Percentiles rank a stretch among this genome's conserved stretches.
phyloP scores from a whole-genome alignment of 1,284 basidiomycete genomes.

The Ustilago tritici region DNA sequence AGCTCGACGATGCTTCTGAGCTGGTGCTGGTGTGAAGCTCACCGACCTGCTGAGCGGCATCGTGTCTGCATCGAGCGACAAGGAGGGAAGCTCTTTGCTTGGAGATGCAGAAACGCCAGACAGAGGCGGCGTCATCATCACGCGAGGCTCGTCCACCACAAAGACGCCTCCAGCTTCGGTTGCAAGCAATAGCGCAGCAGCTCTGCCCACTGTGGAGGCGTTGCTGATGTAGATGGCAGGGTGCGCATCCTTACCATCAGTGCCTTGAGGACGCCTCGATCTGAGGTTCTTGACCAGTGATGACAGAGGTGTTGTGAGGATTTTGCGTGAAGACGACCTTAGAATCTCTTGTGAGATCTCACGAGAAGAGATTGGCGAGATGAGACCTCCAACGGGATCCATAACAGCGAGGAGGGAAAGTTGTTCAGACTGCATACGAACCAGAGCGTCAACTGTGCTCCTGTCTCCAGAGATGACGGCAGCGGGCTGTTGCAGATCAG shows the following conservation, averaged over 20 bases:
- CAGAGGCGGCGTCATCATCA: slow-evolving; percentile 48
- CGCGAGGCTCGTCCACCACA: slow-evolving; percentile 42
- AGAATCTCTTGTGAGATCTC: slow-evolving; percentile 46
- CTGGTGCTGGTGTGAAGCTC: slow-evolving; percentile 33
- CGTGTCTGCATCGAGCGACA: slow-evolving; percentile 30
- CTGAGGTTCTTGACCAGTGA: slow-evolving; percentile 39
- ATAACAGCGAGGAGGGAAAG: slow-evolving; percentile 37
- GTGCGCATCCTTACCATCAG: slow-evolving; percentile 44
- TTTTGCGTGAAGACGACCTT: slow-evolving; percentile 37
- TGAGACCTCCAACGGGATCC: slow-evolving; percentile 44
- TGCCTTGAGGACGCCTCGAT: slow-evolving; percentile 43
- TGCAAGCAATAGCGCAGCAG: slow-evolving; percentile 41
- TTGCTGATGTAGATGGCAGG: slow-evolving; percentile 46
- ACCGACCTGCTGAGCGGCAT: slow-evolving; percentile 35
- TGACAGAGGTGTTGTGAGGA: slow-evolving; percentile 42
- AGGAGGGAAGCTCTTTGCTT: slow-evolving; percentile 22
- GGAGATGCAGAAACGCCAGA: slow-evolving; percentile 44
- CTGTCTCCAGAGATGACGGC: slow-evolving; percentile 43
- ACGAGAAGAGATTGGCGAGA: slow-evolving; percentile 42
- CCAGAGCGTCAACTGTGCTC: slow-evolving; percentile 43
- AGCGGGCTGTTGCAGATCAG: slow-evolving; percentile 24
- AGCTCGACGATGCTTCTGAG: slow-evolving; percentile 38
- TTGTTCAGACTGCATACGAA: slow-evolving; percentile 41
- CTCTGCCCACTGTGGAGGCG: slow-evolving; percentile 30
- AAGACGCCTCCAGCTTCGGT: slow-evolving; percentile 36